Evolutionary conservation across 2,329 filamentous ascomycete genomes (phyloP).

Genomic region (Fusarium chuoi): DNA sequence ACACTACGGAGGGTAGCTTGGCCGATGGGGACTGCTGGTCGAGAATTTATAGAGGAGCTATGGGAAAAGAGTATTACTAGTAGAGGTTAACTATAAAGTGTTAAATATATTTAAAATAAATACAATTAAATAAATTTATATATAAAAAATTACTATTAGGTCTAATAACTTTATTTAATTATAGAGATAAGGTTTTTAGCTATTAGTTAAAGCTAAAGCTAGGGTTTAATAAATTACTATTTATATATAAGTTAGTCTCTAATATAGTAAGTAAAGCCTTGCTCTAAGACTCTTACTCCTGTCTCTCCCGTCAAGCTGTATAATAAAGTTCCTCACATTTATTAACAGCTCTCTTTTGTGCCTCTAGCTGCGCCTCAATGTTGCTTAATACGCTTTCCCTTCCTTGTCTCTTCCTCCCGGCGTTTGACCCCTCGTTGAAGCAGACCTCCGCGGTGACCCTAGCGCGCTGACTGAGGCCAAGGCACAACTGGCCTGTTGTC

Average conservation of each 20-base stretch:
- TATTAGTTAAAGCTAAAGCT: too few species aligned
- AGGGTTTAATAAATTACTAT: too few species aligned
- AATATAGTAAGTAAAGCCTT: background rate
- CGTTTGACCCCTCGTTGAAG: background rate
- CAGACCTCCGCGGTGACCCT: too few species aligned
- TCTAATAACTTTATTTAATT: too few species aligned
- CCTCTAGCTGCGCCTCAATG: background rate
- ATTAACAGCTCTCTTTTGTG: too few species aligned
- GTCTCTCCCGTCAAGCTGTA: background rate
- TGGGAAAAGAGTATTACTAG: conserved; percentile 2
- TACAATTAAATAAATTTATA: too few species aligned
- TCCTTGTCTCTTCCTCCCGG: background rate
- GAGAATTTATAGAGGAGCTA: background rate
- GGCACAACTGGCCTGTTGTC: background rate
- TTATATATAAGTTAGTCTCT: too few species aligned
- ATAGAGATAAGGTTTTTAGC: too few species aligned
- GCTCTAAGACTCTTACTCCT: background rate
- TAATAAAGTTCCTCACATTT: background rate
- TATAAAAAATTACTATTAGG: too few species aligned
- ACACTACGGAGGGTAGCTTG: background rate
- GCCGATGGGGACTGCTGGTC: background rate
- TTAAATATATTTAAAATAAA: background rate
- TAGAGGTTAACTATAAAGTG: background rate
- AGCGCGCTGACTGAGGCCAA: background rate
- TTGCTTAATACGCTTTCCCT: background rate